Percentiles rank a stretch among this genome's conserved stretches.
Evolutionary conservation across 306 rosid species (phyloP).

Genomic region (Castanea mollissima): DNA sequence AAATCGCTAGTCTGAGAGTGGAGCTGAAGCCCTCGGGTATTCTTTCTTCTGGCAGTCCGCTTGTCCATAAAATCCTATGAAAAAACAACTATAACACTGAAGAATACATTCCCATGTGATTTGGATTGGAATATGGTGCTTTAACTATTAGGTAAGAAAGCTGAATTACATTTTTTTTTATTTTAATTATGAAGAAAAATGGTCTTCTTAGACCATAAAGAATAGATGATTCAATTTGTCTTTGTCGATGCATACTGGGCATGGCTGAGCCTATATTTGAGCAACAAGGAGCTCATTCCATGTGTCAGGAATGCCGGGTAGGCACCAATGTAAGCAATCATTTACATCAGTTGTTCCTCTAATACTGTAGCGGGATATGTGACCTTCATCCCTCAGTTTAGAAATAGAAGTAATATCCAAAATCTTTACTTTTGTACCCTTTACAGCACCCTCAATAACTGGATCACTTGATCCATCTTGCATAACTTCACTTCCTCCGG

Average conservation of each 20-base stretch:
- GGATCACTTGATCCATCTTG: slow-evolving; percentile 65
- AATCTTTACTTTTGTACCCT: slow-evolving; percentile 71
- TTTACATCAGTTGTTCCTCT: slow-evolving; percentile 54
- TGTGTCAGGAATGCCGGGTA: slow-evolving; percentile 87
- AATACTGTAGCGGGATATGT: slow-evolving; percentile 63
- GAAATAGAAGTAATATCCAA: slow-evolving; percentile 83
- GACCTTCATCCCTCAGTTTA: slow-evolving; percentile 89
- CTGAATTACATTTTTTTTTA: not conserved
- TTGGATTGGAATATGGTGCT: slow-evolving; percentile 1
- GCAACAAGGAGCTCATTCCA: slow-evolving; percentile 93
- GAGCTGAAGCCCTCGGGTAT: not conserved
- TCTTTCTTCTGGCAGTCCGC: not conserved
- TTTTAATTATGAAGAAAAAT: slow-evolving; percentile 6
- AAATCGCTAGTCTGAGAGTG: not conserved
- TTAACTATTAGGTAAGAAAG: slow-evolving; percentile 15
- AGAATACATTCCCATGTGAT: not conserved
- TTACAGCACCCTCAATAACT: slow-evolving; percentile 62
- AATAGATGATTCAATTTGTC: slow-evolving; percentile 23
- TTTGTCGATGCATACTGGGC: not conserved
- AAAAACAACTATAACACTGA: not conserved
- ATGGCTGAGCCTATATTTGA: slow-evolving; percentile 48
- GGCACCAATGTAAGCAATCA: slow-evolving; percentile 96
- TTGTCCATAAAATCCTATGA: not conserved
- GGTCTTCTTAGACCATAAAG: slow-evolving; percentile 36
- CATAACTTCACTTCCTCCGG: slow-evolving; percentile 57